Percentiles rank a stretch among this genome's conserved stretches.
Evolutionary conservation across 805 yeast genomes (phyloP).

Genomic region (Pichia scutulata): DNA sequence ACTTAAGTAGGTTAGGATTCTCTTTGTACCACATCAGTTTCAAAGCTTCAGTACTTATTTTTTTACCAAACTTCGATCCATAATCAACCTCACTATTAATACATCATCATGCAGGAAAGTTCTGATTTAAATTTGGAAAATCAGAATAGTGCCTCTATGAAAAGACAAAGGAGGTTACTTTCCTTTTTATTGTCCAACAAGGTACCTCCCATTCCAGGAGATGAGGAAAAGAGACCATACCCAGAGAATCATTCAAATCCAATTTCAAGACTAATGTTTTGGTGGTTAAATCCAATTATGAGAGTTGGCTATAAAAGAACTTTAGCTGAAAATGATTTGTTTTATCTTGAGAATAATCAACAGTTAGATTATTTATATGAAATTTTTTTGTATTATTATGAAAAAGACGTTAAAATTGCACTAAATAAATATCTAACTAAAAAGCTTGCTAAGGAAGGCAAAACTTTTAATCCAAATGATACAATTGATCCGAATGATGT

Average conservation of each 20-base stretch:
- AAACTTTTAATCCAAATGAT: conserved; percentile 15
- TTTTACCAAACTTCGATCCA: too few relatives aligned
- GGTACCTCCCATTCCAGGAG: conserved; percentile 43
- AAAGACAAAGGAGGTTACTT: conserved; percentile 40
- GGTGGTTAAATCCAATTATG: conserved; percentile 65
- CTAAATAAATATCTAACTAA: conserved; percentile 1
- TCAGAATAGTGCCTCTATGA: conserved; percentile 1
- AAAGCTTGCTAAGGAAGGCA: conserved; percentile 10
- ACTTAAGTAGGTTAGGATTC: too few relatives aligned
- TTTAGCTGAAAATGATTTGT: conserved; percentile 56
- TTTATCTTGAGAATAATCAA: conserved; percentile 34
- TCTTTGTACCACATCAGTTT: too few relatives aligned
- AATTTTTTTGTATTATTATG: conserved; percentile 30
- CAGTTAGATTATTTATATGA: conserved; percentile 35
- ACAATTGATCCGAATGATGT: conserved; percentile 14
- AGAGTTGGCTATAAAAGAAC: conserved; percentile 67
- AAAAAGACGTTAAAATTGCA: conserved; percentile 23
- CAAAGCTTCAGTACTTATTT: too few relatives aligned
- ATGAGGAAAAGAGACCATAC: conserved; percentile 42
- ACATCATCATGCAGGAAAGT: not conserved
- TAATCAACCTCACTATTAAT: too few relatives aligned
- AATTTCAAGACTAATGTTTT: conserved; percentile 43
- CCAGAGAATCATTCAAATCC: conserved; percentile 39
- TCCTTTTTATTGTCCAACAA: conserved; percentile 41
- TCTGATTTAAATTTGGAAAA: conserved; percentile 3